phyloP scores from a whole-genome alignment of 805 yeast genomes.

The Millerozyma miso region DNA sequence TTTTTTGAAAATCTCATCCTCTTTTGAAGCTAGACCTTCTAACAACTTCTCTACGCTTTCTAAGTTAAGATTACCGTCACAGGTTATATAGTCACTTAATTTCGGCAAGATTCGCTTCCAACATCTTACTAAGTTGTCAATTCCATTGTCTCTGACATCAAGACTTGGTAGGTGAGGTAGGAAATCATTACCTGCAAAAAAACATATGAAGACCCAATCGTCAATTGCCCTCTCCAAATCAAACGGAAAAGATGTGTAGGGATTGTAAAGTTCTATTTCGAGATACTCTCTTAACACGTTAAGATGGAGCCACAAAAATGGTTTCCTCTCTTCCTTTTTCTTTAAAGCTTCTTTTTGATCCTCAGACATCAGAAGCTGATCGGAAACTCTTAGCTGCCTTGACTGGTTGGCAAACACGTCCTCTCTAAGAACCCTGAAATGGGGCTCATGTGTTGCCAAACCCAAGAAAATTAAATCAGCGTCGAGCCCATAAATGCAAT shows the following conservation, averaged over 20 bases:
- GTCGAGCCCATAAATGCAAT: conserved; percentile 94
- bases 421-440: conserved; percentile 88
- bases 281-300: conserved; percentile 84
- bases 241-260: conserved; percentile 65
- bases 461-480: conserved; percentile 97
- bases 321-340: conserved; percentile 56
- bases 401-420: conserved; percentile 87
- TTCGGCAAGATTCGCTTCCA: conserved; percentile 76
- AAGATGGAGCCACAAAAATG: conserved; percentile 91
- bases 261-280: conserved; percentile 72
- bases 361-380: conserved; percentile 55
- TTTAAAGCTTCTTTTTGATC: conserved; percentile 45
- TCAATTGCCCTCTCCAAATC: conserved; percentile 95
- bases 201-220: conserved; percentile 98
- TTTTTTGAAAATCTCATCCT: conserved; percentile 69
- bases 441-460: conserved; percentile 96
- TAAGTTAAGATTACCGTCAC: conserved; percentile 81
- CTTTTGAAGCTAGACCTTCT: conserved; percentile 62
- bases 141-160: conserved; percentile 92
- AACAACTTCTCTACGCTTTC: conserved; percentile 72
- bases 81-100: conserved; percentile 74
- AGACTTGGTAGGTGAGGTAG: conserved; percentile 92
- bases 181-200: conserved; percentile 97
- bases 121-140: conserved; percentile 71
- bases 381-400: conserved; percentile 41